Conservation (phyloP, 495 filamentous ascomycete species). For the Cladorrhinum samala region DNA sequence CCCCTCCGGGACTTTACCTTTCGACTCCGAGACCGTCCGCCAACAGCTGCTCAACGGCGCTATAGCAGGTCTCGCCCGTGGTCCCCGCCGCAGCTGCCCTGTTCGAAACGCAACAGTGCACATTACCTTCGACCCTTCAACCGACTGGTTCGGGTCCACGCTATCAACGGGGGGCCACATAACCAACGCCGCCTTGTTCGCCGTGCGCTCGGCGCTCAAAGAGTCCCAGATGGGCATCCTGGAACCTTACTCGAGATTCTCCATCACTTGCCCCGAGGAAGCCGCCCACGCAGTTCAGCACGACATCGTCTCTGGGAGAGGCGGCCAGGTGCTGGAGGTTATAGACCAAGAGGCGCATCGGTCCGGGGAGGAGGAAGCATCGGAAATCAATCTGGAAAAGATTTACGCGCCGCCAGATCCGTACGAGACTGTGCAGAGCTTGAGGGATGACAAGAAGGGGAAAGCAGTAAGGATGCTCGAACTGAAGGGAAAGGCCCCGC, state of each 20-base stretch:
- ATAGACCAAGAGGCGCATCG: constrained; percentile 52
- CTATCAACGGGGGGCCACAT: constrained; percentile 65
- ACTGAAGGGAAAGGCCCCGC: constrained; percentile 77
- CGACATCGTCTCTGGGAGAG: constrained; percentile 75
- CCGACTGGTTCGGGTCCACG: constrained; percentile 54
- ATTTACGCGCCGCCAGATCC: constrained; percentile 85
- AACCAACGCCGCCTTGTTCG: constrained; percentile 67
- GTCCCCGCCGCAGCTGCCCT: constrained; percentile 69
- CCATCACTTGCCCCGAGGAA: constrained; percentile 75
- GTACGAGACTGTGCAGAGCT: constrained; percentile 54
- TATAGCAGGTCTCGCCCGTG: constrained; percentile 77
- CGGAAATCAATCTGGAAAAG: constrained; percentile 57
- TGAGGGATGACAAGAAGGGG: constrained; percentile 32
- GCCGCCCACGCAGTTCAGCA: constrained; percentile 81
- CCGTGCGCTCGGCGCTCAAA: constrained; percentile 60
- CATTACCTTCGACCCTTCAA: constrained; percentile 58
- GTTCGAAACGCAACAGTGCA: constrained; percentile 64
- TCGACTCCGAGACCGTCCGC: constrained; percentile 53
- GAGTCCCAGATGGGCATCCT: constrained; percentile 62
- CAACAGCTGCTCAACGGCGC: constrained; percentile 69
- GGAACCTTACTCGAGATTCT: constrained; percentile 87
- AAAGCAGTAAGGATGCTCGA: constrained; percentile 38
- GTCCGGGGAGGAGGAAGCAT: too few species aligned
- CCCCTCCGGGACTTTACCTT: constrained; percentile 40
- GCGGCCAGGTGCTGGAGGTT: constrained; percentile 79